phyloP scores from a whole-genome alignment of 495 filamentous ascomycete species.

The Talaromyces trachyspermus region DNA sequence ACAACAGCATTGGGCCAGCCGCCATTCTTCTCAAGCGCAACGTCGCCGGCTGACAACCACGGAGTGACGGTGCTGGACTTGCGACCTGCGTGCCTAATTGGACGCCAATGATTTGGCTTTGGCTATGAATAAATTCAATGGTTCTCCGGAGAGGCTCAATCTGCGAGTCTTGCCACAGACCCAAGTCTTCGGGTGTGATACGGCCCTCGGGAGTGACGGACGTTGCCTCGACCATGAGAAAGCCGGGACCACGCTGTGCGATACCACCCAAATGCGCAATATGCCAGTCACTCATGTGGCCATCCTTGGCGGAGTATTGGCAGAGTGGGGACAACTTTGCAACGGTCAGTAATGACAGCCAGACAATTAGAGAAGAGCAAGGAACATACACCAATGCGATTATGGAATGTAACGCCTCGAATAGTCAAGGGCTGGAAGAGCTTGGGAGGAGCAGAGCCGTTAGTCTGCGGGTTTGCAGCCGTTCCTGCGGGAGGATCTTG shows the following conservation, averaged over 20 bases:
- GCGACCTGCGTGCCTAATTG: constrained; percentile 58
- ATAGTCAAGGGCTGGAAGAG: constrained; percentile 61
- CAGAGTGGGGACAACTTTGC: constrained; percentile 28
- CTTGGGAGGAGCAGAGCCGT: constrained; percentile 52
- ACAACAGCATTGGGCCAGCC: constrained; percentile 21
- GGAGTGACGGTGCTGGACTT: constrained; percentile 51
- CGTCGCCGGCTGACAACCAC: constrained; percentile 31
- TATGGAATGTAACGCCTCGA: constrained; percentile 51
- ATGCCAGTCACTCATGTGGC: constrained; percentile 48
- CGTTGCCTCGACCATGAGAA: constrained; percentile 58
- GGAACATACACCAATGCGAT: constrained; percentile 48
- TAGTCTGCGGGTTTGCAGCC: constrained; percentile 51
- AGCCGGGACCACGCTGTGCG: constrained; percentile 45
- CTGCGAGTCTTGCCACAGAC: constrained; percentile 58
- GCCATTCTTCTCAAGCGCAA: constrained; percentile 14
- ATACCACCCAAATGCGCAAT: constrained; percentile 41
- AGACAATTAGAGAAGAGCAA: neutral
- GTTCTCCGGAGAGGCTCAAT: constrained; percentile 32
- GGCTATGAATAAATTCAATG: constrained; percentile 50
- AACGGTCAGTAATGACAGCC: neutral
- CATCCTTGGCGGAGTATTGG: constrained; percentile 51
- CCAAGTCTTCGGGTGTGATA: constrained; percentile 55
- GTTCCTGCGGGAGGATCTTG: constrained; percentile 60
- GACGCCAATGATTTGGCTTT: constrained; percentile 50
- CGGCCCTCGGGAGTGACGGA: constrained; percentile 53